Base-by-base conservation (phyloP, 192 early-diverging fungal species). In the Coemansia sp. region DNA sequence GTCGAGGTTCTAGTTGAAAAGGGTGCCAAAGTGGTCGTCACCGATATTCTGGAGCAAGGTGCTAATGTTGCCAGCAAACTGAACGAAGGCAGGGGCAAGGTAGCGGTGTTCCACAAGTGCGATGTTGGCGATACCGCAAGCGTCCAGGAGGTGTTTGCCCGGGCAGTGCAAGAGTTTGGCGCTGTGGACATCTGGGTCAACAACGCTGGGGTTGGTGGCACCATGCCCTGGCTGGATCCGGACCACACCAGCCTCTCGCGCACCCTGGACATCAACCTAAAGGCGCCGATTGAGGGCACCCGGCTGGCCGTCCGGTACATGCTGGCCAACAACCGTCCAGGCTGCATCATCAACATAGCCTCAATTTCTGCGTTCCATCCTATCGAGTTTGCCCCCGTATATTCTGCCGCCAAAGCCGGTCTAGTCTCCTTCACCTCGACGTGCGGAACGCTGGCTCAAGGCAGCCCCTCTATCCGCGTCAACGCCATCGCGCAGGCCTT, bases 281-380 rank as follows among this genome's bases (percentile, higher is more conserved):
- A 78, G 7, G 88, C 86, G 20, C 87, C 91, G 5, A 79, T 94
- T 37, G 72, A 86, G 33, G 88, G 89, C 23, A 91, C 91, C 0
- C 83, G 86, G 5, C 55, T 89, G 26, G 91, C 84, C 0, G 67
- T 91, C 19, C 56, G 76, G 15, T 70, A 84, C 47, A 73, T 90
- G 54, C 44, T 62, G 7, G 65, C 78, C 16, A 69, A 65, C 28
- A 53, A 65, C 11, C 80, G 78, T 9, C 52, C 43, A 6, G 89
- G 86, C 12, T 84, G 88, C 9, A 82, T 90, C 15, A 68, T 93
- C 44, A 93, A 90, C 56, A 86, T 86, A 2, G 84, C 91, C 1
- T 89, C 87, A 6, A 78, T 88, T 43, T 86, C 87, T 31, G 91
- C 87, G 1, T 72, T 87, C 18, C 71, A 72, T 44, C 80, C 82